These are phyloP conservation scores for Xylariales sp. DNA, from an alignment of 2,329 filamentous ascomycete genomes.

Conservation along the genomic window DNA sequence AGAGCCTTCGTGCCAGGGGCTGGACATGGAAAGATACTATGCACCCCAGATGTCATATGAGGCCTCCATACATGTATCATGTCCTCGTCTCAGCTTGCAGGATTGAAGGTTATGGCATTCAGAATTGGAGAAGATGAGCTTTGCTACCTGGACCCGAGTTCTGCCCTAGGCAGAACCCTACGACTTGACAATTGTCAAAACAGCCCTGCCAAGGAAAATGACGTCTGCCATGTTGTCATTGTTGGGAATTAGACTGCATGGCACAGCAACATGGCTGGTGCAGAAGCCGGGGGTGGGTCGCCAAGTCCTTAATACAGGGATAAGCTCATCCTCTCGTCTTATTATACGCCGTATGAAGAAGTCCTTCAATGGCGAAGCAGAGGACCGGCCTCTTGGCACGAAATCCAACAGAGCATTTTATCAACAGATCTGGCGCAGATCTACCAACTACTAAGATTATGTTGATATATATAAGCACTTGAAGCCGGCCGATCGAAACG, in stretches of 20 bases:
- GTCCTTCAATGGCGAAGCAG: no score
- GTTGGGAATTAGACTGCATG: not conserved
- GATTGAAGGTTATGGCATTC: no score
- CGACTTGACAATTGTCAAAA: slow-evolving; percentile 1
- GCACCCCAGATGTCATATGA: no score
- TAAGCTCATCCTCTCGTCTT: not conserved
- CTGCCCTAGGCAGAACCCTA: no score
- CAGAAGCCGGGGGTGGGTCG: not conserved
- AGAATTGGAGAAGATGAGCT: no score
- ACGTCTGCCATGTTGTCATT: slow-evolving; percentile 5
- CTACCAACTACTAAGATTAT: slow-evolving; percentile 9
- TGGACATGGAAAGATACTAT: no score
- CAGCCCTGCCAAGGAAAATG: slow-evolving; percentile 1
- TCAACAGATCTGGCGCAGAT: slow-evolving; percentile 6
- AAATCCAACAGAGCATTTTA: slow-evolving; percentile 7
- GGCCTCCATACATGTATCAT: no score
- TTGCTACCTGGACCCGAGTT: no score
- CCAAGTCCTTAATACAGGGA: not conserved
- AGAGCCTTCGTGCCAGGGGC: no score
- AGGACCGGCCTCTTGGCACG: slow-evolving; percentile 2
- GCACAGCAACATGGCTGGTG: not conserved
- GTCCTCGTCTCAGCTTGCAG: no score
- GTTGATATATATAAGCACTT: not conserved
- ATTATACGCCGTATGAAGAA: no score
- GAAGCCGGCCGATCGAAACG: not conserved